Percentiles rank a stretch among this genome's conserved stretches.
These are phyloP conservation scores for Staphylotrichum longicolle DNA, from an alignment of 495 filamentous ascomycete species.

Conservation along the genomic window DNA sequence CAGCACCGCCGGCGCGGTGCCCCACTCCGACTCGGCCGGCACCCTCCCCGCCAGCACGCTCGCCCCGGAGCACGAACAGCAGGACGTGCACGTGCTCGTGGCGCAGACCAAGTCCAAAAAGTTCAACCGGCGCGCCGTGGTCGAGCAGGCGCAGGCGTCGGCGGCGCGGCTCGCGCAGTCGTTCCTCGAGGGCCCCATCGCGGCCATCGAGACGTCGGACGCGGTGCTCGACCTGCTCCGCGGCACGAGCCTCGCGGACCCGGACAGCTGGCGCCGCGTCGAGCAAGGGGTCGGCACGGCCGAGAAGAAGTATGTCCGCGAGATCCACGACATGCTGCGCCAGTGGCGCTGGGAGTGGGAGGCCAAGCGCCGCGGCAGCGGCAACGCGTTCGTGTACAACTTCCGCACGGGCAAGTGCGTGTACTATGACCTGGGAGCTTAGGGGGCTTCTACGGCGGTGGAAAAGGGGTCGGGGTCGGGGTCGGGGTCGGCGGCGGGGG, in stretches of 20 bases:
- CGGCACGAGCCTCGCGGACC: conserved; percentile 70
- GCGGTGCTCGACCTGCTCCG: conserved; percentile 77
- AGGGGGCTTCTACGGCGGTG: conserved; percentile 16
- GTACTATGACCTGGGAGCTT: conserved; percentile 67
- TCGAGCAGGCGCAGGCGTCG: conserved; percentile 71
- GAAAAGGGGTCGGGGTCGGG: not conserved
- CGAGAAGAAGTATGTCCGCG: conserved; percentile 82
- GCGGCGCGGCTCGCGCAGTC: conserved; percentile 61
- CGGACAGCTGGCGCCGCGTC: conserved; percentile 80
- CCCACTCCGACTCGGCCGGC: conserved; percentile 23
- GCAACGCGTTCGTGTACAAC: conserved; percentile 75
- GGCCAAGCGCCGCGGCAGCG: conserved; percentile 39
- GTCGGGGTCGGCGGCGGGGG: not conserved
- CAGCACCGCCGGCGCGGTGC: conserved; percentile 9
- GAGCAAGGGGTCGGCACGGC: conserved; percentile 73
- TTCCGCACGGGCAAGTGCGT: conserved; percentile 72
- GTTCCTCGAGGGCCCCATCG: conserved; percentile 72
- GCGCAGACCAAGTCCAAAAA: conserved; percentile 85
- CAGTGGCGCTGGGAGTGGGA: conserved; percentile 59
- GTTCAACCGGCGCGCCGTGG: conserved; percentile 77
- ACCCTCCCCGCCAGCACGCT: conserved; percentile 1
- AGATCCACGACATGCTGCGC: conserved; percentile 75
- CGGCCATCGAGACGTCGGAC: conserved; percentile 85
- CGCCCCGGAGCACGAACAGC: conserved; percentile 46
- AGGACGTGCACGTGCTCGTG: conserved; percentile 79